Evolutionary conservation across 495 filamentous ascomycete species (phyloP), one percentile per base, ranked within the genome.

Genomic region (Coniosporium apollinis): DNA sequence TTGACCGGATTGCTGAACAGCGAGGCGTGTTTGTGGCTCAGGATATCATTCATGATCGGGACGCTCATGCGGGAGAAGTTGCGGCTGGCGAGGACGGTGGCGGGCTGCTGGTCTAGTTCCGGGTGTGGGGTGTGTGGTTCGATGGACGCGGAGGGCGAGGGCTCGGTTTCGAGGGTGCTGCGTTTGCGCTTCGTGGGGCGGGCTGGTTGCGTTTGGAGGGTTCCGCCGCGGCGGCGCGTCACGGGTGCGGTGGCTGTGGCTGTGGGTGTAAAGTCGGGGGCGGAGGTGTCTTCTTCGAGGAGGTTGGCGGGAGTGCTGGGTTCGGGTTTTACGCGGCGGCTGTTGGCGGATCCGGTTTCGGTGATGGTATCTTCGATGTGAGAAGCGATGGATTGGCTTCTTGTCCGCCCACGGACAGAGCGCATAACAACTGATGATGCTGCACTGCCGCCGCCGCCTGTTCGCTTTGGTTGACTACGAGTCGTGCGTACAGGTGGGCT

Each of bases 1-100:
- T 78, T 79, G 21, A 97, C 69, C 1, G 86, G 82, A 34, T 72
- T 72, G 15, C 74, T 72, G 50, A 97, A 97, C 44, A 84, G 78
- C 20, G 82, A 86, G 4, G 82, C 89, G 38, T 84, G 74, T 30
- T 85, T 83, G 57, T 97, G 85, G 28, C 69, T 72, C 6, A 71
- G 63, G 36, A 96, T 83, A 50, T 85, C 77, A 43, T 89, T 81
- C 58, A 96, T 73, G 35, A 91, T 73, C 0, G 82, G 76, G 13
- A 70, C 66, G 6, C 73, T 74, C 8, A 82, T 82, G 30, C 79
- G 71, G 37, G 77, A 67, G 55, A 94, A 91, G 18, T 77, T 76
- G 19, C 82, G 75, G 1, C 45, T 46, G 5, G 50, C 54, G 6
- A 50, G n/a, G 16, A 60, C 44, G 11, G 35, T n/a, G n/a, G n/a